These are phyloP conservation scores for Cyclotella atomus DNA, from an alignment of 108 stramenopile genomes.

Conservation along the genomic window DNA sequence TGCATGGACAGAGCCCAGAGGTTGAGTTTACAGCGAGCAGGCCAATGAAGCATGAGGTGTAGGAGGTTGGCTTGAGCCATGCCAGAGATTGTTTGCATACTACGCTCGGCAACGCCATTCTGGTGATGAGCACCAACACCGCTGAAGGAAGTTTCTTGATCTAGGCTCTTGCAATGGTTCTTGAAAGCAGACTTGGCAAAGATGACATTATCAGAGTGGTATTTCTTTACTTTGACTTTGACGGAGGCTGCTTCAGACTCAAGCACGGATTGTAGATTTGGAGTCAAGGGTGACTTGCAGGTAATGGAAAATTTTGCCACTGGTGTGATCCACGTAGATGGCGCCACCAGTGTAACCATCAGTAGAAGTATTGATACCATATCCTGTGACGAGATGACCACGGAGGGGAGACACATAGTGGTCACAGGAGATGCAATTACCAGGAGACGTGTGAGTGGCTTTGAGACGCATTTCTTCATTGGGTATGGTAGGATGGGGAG, in stretches of 20 bases:
- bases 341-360: neutral
- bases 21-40: conserved; percentile 18
- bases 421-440: conserved; percentile 4
- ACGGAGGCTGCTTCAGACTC: neutral
- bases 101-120: conserved; percentile 56
- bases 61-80: conserved; percentile 51
- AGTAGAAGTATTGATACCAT: neutral
- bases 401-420: neutral
- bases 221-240: conserved; percentile 22
- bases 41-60: conserved; percentile 52
- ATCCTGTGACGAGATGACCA: neutral
- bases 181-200: conserved; percentile 32
- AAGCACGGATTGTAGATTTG: neutral
- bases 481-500: neutral
- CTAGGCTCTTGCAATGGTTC: conserved; percentile 9
- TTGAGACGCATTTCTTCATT: neutral
- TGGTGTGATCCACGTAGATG: conserved; percentile 10
- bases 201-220: conserved; percentile 36
- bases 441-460: neutral
- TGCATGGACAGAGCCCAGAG: conserved; percentile 48
- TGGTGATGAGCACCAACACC: conserved; percentile 68
- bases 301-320: conserved; percentile 4
- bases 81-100: conserved; percentile 36
- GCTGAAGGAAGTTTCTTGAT: conserved; percentile 34
- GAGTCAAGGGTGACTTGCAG: neutral